Evolutionary conservation across 257 asterid species (phyloP).

Genomic region (Galeopsis tetrahit): DNA sequence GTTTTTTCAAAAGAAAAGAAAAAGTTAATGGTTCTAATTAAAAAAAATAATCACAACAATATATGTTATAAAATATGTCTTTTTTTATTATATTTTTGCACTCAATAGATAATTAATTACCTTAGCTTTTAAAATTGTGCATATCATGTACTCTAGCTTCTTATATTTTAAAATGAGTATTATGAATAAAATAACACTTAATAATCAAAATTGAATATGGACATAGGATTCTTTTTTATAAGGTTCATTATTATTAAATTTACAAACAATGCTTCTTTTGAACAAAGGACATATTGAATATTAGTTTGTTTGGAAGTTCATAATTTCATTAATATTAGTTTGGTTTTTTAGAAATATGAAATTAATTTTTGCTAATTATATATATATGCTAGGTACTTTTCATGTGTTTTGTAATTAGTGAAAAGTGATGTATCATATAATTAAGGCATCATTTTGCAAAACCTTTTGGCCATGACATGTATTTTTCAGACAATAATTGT

Average conservation of each 20-base stretch:
- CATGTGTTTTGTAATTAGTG: not conserved
- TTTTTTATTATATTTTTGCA: too few species aligned
- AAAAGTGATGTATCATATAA: conserved; percentile 20
- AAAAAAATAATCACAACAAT: not conserved
- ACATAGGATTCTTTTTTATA: too few species aligned
- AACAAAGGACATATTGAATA: not conserved
- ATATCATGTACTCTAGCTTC: too few species aligned
- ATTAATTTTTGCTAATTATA: not conserved
- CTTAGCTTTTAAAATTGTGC: too few species aligned
- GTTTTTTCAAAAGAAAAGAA: not conserved
- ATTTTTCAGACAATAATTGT: conserved; percentile 15
- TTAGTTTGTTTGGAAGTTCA: not conserved
- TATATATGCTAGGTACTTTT: too few species aligned
- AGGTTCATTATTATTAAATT: too few species aligned
- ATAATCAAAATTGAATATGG: not conserved
- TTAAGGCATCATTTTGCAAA: conserved; percentile 23
- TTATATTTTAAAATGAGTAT: too few species aligned
- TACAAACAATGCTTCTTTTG: not conserved
- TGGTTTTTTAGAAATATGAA: not conserved
- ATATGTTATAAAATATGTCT: not conserved
- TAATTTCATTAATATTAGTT: not conserved
- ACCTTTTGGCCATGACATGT: not conserved
- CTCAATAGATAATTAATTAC: too few species aligned
- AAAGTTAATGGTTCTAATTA: not conserved
- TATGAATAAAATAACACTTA: not conserved